Conservation (phyloP, 805 yeast species). For the Debaryomyces castellii region DNA sequence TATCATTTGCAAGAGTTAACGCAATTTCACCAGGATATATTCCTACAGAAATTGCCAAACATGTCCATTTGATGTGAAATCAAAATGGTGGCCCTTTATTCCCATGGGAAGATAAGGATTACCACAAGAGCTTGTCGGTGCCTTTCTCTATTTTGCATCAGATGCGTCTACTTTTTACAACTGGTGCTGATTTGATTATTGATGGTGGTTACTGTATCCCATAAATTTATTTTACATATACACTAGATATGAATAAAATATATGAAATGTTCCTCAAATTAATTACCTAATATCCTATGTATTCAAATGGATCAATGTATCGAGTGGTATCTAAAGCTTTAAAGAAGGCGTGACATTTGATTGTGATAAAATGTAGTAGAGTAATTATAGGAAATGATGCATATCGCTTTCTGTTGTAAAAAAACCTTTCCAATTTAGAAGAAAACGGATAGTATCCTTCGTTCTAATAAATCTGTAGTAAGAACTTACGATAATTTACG, state of each 20-base stretch:
- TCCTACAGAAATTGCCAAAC: conserved; percentile 38
- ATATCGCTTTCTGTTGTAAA: too few species aligned
- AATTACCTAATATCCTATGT: too few species aligned
- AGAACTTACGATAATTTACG: too few species aligned
- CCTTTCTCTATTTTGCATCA: conserved; percentile 45
- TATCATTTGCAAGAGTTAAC: conserved; percentile 45
- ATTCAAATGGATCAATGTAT: too few species aligned
- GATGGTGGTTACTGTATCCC: conserved; percentile 48
- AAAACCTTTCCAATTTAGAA: too few species aligned
- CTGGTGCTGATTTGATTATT: conserved; percentile 45
- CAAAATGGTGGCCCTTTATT: conserved; percentile 38
- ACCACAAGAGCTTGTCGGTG: conserved; percentile 45
- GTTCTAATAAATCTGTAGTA: too few species aligned
- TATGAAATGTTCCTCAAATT: too few species aligned
- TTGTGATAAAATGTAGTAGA: too few species aligned
- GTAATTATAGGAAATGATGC: too few species aligned
- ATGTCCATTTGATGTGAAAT: conserved; percentile 32
- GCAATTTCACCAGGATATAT: conserved; percentile 48
- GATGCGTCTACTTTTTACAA: conserved; percentile 44
- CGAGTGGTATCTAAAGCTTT: too few species aligned
- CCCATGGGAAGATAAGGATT: conserved; percentile 47
- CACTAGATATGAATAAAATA: background rate
- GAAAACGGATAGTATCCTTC: too few species aligned
- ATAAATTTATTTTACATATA: conserved; percentile 12
- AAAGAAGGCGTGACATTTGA: too few species aligned